Percentiles rank a stretch among this genome's conserved stretches.
Conservation (phyloP, 2,329 filamentous ascomycete species). For the Claviceps capensis region DNA sequence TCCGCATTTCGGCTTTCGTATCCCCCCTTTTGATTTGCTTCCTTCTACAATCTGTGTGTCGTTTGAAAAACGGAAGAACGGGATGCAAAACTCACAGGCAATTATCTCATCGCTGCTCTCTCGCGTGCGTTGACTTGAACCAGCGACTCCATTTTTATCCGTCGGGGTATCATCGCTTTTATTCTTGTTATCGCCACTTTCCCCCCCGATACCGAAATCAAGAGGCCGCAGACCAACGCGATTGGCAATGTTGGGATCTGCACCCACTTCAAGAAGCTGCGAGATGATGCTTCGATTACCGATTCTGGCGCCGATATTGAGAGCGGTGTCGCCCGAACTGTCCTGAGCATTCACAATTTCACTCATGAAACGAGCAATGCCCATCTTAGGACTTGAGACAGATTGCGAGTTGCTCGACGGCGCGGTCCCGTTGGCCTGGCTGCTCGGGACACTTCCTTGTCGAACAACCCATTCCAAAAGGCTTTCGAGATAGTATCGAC, state of each 20-base stretch:
- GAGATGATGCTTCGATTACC: slow-evolving; percentile 91
- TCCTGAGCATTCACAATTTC: slow-evolving; percentile 96
- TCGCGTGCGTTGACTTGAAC: slow-evolving; percentile 40
- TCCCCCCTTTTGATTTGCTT: no score
- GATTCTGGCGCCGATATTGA: slow-evolving; percentile 87
- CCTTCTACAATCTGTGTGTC: no score
- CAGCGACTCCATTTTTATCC: slow-evolving; percentile 30
- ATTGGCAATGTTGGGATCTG: slow-evolving; percentile 84
- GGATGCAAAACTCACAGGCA: slow-evolving; percentile 46
- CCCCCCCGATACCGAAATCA: slow-evolving; percentile 86
- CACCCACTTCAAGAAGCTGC: slow-evolving; percentile 90
- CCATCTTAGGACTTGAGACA: slow-evolving; percentile 50
- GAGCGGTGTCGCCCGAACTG: slow-evolving; percentile 82
- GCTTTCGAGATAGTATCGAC: slow-evolving; percentile 90
- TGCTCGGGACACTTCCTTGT: slow-evolving; percentile 54
- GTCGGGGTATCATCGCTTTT: slow-evolving; percentile 29
- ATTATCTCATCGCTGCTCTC: slow-evolving; percentile 73
- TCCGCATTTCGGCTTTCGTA: no score
- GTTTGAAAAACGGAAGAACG: neutral
- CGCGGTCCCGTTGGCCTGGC: slow-evolving; percentile 26
- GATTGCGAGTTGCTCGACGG: slow-evolving; percentile 27
- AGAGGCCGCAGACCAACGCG: slow-evolving; percentile 74
- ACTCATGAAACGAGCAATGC: slow-evolving; percentile 83
- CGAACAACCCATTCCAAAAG: slow-evolving; percentile 89
- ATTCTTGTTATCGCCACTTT: slow-evolving; percentile 32